Evolutionary conservation across 2,329 filamentous ascomycete species (phyloP).

Genomic region (Hansfordia pulvinata): DNA sequence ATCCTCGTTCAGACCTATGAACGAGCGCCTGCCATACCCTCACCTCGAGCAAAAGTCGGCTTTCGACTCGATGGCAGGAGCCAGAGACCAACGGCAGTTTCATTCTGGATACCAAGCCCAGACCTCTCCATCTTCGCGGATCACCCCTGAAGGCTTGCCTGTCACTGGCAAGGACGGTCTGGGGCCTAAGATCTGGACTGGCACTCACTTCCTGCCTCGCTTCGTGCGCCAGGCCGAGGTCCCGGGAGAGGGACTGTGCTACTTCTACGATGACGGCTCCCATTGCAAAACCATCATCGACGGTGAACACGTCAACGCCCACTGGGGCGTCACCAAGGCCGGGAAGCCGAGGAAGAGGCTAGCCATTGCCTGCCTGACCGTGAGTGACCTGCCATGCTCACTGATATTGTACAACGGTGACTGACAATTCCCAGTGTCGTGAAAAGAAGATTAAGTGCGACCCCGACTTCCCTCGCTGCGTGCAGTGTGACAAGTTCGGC

Average conservation of each 20-base stretch:
- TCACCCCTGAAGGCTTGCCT: constrained; percentile 26
- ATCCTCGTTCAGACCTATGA: background rate
- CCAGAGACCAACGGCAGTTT: constrained; percentile 1
- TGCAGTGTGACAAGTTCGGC: constrained; percentile 87
- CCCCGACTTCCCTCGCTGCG: constrained; percentile 72
- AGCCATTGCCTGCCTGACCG: constrained; percentile 59
- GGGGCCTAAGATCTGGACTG: constrained; percentile 57
- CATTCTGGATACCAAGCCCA: too few species aligned
- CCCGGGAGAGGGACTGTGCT: constrained; percentile 68
- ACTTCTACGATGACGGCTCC: constrained; percentile 75
- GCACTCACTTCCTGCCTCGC: constrained; percentile 51
- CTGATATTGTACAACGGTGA: too few species aligned
- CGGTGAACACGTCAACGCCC: constrained; percentile 75
- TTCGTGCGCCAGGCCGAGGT: constrained; percentile 53
- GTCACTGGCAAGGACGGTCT: constrained; percentile 48
- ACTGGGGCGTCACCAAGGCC: constrained; percentile 89
- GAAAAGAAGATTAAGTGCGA: constrained; percentile 99
- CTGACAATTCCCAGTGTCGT: too few species aligned
- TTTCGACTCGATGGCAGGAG: background rate
- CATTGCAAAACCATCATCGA: constrained; percentile 76
- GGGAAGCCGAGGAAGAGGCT: constrained; percentile 85
- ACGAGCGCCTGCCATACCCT: background rate
- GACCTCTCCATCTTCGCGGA: constrained; percentile 9
- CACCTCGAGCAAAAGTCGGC: background rate
- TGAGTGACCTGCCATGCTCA: too few species aligned